Evolutionary conservation across 2,329 filamentous ascomycete genomes (phyloP).

Genomic region (Trichoderma pleuroti): DNA sequence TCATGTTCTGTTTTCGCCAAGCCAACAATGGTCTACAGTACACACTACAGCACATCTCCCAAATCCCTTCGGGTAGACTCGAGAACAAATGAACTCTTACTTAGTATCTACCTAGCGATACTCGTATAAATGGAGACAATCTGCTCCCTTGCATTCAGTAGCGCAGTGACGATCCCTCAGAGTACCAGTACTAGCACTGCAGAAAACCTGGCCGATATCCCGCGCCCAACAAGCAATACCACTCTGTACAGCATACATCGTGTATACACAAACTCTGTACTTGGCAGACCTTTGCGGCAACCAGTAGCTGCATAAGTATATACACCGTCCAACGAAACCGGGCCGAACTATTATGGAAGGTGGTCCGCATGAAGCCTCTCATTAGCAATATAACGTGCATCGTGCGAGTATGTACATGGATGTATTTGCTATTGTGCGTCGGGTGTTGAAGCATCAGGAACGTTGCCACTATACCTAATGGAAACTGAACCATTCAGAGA

Average conservation of each 20-base stretch:
- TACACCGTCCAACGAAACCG: neutral
- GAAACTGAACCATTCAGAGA: neutral
- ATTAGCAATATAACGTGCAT: neutral
- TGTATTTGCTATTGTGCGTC: neutral
- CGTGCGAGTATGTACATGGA: neutral
- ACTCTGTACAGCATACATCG: neutral
- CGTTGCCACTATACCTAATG: neutral
- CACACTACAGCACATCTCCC: no score
- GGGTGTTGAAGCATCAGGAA: neutral
- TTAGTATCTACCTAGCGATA: neutral
- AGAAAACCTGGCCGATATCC: neutral
- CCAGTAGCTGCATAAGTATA: neutral
- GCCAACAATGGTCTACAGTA: neutral
- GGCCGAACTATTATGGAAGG: neutral
- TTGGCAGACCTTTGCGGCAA: neutral
- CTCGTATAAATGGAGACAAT: neutral
- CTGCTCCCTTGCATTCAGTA: neutral
- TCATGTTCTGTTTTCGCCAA: neutral
- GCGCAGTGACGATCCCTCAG: neutral
- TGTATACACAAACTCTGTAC: neutral
- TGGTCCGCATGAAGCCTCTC: neutral
- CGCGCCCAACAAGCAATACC: neutral
- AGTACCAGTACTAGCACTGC: neutral
- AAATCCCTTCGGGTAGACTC: neutral
- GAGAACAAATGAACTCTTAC: neutral